Base-by-base conservation (phyloP, 2,329 filamentous ascomycete species). In the Fusarium torreyae region DNA sequence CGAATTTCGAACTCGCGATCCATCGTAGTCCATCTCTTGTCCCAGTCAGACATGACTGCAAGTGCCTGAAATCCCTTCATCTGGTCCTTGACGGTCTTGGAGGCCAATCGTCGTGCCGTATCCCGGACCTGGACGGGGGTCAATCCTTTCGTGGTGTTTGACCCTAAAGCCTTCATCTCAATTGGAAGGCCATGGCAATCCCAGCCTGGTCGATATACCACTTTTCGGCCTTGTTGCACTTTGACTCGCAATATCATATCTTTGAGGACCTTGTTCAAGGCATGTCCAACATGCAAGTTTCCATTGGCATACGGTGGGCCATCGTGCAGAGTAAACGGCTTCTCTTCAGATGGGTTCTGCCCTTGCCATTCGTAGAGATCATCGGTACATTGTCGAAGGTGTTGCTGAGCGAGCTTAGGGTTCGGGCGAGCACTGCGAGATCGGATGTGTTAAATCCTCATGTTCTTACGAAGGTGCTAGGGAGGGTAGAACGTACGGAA, bases 101-200 rank as follows among this genome's bases (percentile, higher is more conserved):
- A 82, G 7, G 93, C 93, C 39, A 96, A 82, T 22, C 86, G 80
- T 55, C 89, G 84, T 9, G 93, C 93, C 1, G 86, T 85, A 57
- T 85, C 80, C 22, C 93, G 87, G 63, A 94, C 87, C 66, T 88
- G 86, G 50, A 89, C 82, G 1, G 88, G 80, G 24, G 80, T 83
- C 75, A 85, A 83, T 48, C 73, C 76, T 65, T 82, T 84, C 74
- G 77, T 70, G 57, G 74, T 66, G 66, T 78, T 78, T 71, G 82
- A 80, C 73, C 92, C 92, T 17, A 99, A 86, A 24, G 94, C 96
- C 81, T 98, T 99, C 74, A 98, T 87, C 84, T 99, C 96, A 76
- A 99, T 99, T 1, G 96, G 96, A 49, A 99, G 86, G 1, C 96
- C 96, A 83, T 99, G 96, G 71, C 96, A 99, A 78, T 99, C 97